phyloP scores from a whole-genome alignment of 2,329 filamentous ascomycete genomes.

The Gremmenia infestans region DNA sequence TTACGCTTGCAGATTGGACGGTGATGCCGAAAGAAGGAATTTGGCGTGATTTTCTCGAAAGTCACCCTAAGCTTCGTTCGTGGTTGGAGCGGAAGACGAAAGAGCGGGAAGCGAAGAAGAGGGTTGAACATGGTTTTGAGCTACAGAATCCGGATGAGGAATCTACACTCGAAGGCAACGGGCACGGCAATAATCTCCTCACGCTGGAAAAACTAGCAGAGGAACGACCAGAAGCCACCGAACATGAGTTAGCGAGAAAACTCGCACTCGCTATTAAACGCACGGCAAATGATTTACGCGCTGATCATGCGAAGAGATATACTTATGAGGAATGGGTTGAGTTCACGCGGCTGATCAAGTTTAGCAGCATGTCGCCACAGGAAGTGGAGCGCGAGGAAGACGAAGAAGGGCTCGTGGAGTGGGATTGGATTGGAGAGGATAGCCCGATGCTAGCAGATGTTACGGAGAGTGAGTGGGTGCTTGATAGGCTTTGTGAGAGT shows the following conservation, averaged over 20 bases:
- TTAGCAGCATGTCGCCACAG: conserved; percentile 36
- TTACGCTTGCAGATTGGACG: conserved; percentile 58
- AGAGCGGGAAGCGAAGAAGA: conserved; percentile 37
- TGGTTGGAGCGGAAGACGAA: conserved; percentile 36
- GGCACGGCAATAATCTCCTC: neutral
- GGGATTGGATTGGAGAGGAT: conserved; percentile 69
- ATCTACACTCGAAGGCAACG: conserved; percentile 1
- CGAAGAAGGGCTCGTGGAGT: conserved; percentile 56
- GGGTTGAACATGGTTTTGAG: conserved; percentile 34
- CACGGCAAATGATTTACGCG: conserved; percentile 49
- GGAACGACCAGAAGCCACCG: conserved; percentile 30
- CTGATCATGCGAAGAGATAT: conserved; percentile 47
- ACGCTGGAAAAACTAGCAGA: conserved; percentile 39
- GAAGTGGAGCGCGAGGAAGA: conserved; percentile 42
- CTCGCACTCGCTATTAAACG: conserved; percentile 52
- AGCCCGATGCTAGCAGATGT: conserved; percentile 61
- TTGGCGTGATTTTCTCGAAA: conserved; percentile 45
- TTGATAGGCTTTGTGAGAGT: conserved; percentile 62
- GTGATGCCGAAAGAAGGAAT: conserved; percentile 58
- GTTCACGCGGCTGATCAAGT: conserved; percentile 58
- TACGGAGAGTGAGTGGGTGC: conserved; percentile 61
- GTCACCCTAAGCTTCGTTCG: conserved; percentile 39
- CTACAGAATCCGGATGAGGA: conserved; percentile 32
- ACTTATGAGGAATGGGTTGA: conserved; percentile 65
- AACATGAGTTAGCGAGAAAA: conserved; percentile 47